Evolutionary conservation across 177 flowering plant genomes (phyloP), one percentile per base, ranked within the genome.

Genomic region (Vitis hybrid): DNA sequence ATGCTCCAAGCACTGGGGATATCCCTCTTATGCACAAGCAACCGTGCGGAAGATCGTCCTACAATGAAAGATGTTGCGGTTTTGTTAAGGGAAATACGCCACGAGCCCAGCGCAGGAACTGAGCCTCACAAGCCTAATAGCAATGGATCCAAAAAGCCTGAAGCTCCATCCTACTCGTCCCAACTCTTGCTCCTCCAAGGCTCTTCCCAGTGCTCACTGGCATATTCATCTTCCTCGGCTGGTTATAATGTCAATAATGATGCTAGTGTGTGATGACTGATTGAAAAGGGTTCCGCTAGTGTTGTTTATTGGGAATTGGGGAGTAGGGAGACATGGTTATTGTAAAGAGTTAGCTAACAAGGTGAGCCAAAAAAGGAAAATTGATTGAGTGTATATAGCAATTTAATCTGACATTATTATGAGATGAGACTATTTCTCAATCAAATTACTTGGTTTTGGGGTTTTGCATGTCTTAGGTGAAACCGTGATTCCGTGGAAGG

Each of bases 51-150:
- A 2, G 98, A 94, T 49, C 86, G 98, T 1, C 98, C 98, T 1
- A 81, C 88, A 6, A 93, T 92, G 98, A 92, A 89, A 66, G 97
- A 94, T 57, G 98, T 94, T 1, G 98, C 90, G 2, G 97, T 87
- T 13, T 67, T 94, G 13, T 72, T 94, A 51, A 90, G 81, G 67
- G 97, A 84, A 45, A 89, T 94, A 26, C 74, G 84, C 51, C 97
- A 92, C 0, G 97, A 91, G 6, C 72, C 79, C 4, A 3, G 75
- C 0, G 6, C 62, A 0, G 91, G 82, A 61, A 66, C 68, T 12
- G 91, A 88, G 32, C 71, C 70, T 68, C 76, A 80, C 9, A 88
- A 90, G 65, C 75, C 82, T 2, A 61, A 57, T 23, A 39, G n/a
- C 64, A 72, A 76, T 8, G 32, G 59, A 0, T 55, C 56, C 18